phyloP scores from a whole-genome alignment of 139 green algal genomes.

The Marvania coccoides region DNA sequence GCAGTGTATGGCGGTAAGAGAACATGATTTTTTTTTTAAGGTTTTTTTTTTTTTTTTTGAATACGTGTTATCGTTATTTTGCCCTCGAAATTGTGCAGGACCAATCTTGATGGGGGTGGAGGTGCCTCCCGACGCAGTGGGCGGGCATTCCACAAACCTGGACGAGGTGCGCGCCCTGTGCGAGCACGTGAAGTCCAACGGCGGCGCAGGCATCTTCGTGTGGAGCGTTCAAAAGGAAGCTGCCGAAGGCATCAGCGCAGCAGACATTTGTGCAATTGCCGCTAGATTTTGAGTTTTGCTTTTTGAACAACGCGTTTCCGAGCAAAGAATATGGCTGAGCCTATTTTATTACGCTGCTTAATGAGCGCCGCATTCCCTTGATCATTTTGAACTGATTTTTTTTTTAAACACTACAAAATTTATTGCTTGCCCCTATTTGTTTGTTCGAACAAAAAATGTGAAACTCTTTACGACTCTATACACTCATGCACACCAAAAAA shows the following conservation, averaged over 20 bases:
- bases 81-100: neutral
- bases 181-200: neutral
- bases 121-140: neutral
- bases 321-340: neutral
- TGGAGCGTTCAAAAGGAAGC: constrained; percentile 7
- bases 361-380: too few species aligned
- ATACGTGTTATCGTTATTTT: neutral
- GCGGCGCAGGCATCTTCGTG: constrained; percentile 1
- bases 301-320: too few species aligned
- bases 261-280: too few species aligned
- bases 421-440: too few species aligned
- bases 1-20: neutral
- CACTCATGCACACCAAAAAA: too few species aligned
- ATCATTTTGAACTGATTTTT: too few species aligned
- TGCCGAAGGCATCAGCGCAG: neutral
- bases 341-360: too few species aligned
- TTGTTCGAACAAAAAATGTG: too few species aligned
- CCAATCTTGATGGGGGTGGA: neutral
- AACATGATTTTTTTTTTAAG: neutral
- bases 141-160: neutral
- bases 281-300: too few species aligned
- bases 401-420: too few species aligned
- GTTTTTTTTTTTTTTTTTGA: too few species aligned
- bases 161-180: neutral
- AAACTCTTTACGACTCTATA: neutral